These are phyloP conservation scores for Echites panduratus DNA, from an alignment of 257 asterid genomes.

Conservation along the genomic window DNA sequence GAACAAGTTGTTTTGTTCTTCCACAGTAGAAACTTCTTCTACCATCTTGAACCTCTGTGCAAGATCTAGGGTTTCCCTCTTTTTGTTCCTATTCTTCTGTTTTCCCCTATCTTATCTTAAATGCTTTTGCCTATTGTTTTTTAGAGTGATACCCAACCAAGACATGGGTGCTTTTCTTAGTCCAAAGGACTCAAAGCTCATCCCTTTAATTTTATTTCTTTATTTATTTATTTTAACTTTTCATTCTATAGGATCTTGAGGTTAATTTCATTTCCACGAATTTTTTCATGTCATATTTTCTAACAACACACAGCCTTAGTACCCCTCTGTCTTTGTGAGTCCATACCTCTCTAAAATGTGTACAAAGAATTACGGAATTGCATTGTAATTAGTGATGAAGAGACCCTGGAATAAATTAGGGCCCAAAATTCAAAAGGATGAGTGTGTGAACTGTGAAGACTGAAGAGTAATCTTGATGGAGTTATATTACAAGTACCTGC, in stretches of 20 bases:
- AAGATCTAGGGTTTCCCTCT: constrained; percentile 78
- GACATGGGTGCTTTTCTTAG: constrained; percentile 3
- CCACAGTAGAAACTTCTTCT: constrained; percentile 31
- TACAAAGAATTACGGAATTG: background rate
- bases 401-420: background rate
- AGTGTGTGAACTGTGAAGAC: background rate
- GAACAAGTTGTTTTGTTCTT: constrained; percentile 32
- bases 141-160: constrained; percentile 10
- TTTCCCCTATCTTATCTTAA: constrained; percentile 9
- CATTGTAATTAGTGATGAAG: background rate
- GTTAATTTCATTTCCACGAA: constrained; percentile 19
- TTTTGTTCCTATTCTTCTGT: constrained; percentile 24
- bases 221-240: constrained; percentile 10
- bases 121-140: constrained; percentile 16
- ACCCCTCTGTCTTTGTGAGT: background rate
- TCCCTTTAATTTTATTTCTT: constrained; percentile 5
- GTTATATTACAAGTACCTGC: constrained; percentile 3
- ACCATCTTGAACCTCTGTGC: constrained; percentile 53
- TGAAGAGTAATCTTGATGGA: background rate
- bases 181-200: constrained; percentile 29
- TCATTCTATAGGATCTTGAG: constrained; percentile 44
- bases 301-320: background rate
- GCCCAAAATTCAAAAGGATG: background rate
- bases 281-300: background rate
- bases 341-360: background rate